Evolutionary conservation across 2,329 filamentous ascomycete genomes (phyloP).

Genomic region (Triangularia verruculosa): DNA sequence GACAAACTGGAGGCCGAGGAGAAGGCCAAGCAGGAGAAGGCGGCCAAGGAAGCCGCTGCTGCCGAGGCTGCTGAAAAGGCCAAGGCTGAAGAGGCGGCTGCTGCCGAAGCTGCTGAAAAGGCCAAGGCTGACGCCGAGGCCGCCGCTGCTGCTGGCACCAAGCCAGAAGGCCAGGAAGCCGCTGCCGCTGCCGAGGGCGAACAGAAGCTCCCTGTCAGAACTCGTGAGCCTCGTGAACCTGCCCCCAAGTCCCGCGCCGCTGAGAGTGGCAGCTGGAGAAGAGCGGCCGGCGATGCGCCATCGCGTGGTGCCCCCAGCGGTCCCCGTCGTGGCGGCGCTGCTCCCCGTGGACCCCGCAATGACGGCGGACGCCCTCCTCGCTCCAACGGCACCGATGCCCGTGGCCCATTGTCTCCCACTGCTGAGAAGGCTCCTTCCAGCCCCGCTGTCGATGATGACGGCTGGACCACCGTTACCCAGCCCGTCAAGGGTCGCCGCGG

Average conservation of each 20-base stretch:
- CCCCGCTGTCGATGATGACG: conserved; percentile 53
- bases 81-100: conserved; percentile 27
- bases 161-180: conserved; percentile 29
- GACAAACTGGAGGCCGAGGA: conserved; percentile 87
- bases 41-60: conserved; percentile 63
- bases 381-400: conserved; percentile 42
- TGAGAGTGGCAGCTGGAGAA: conserved; percentile 61
- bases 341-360: conserved; percentile 43
- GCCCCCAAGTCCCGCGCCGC: conserved; percentile 52
- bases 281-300: conserved; percentile 47
- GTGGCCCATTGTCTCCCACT: conserved; percentile 37
- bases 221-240: conserved; percentile 40
- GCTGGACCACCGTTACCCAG: conserved; percentile 59
- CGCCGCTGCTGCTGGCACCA: conserved; percentile 27
- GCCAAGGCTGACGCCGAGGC: conserved; percentile 35
- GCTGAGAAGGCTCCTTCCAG: conserved; percentile 34
- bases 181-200: conserved; percentile 38
- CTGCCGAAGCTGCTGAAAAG: conserved; percentile 35
- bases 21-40: conserved; percentile 74
- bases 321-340: conserved; percentile 41
- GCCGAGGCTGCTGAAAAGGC: conserved; percentile 36
- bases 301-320: conserved; percentile 45
- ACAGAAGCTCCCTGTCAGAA: conserved; percentile 44
- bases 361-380: conserved; percentile 47
- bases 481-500: conserved; percentile 40